Evolutionary conservation across 345 rosid genomes (phyloP).

Genomic region (Diplotaxis tenuifolia): DNA sequence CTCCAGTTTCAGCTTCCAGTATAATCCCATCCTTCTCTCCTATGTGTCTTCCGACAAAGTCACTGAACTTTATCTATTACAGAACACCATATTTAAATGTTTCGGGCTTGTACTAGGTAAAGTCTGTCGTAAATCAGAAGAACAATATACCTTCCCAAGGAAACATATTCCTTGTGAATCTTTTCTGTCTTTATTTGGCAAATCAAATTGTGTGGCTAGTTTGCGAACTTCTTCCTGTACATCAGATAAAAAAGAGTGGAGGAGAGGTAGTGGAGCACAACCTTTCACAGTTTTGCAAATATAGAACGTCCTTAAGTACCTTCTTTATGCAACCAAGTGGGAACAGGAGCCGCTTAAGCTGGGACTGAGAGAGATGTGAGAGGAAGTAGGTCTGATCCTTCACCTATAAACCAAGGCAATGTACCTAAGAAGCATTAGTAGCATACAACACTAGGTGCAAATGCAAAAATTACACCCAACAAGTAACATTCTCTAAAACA

Average conservation of each 20-base stretch:
- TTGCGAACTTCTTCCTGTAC: slow-evolving; percentile 76
- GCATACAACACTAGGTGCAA: not conserved
- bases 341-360: slow-evolving; percentile 71
- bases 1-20: slow-evolving; percentile 91
- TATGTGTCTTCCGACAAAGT: slow-evolving; percentile 82
- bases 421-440: not conserved
- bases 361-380: slow-evolving; percentile 80
- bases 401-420: slow-evolving; percentile 42
- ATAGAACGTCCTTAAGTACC: slow-evolving; percentile 38
- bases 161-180: slow-evolving; percentile 97
- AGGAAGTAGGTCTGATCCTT: slow-evolving; percentile 98
- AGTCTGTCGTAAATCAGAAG: not conserved
- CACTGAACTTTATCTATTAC: slow-evolving; percentile 78
- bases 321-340: slow-evolving; percentile 80
- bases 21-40: slow-evolving; percentile 92
- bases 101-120: slow-evolving; percentile 11
- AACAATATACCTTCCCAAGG: slow-evolving; percentile 72
- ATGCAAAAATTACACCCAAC: not conserved
- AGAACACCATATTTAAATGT: slow-evolving; percentile 11
- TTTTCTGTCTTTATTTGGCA: slow-evolving; percentile 89
- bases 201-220: slow-evolving; percentile 63
- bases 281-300: not conserved
- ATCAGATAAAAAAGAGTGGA: slow-evolving; percentile 3
- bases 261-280: not conserved
- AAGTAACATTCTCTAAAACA: not conserved